Evolutionary conservation across 2,329 filamentous ascomycete genomes (phyloP).

Genomic region (Cladophialophora carrionii): DNA sequence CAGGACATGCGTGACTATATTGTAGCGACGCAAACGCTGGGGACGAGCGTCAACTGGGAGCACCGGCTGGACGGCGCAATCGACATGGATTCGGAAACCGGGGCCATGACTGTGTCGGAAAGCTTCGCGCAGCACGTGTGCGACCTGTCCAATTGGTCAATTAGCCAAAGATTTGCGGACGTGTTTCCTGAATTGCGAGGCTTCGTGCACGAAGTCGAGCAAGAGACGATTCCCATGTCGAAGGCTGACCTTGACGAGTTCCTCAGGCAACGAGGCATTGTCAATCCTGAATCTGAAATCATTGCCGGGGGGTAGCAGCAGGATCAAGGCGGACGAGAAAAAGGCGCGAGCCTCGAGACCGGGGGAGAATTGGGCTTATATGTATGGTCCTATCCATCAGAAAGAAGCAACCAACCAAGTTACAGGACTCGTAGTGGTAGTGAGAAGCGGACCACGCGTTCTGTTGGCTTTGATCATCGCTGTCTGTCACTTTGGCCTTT

Average conservation of each 20-base stretch:
- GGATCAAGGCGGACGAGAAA: not conserved
- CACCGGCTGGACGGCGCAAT: conserved; percentile 13
- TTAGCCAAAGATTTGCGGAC: conserved; percentile 21
- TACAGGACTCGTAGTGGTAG: too few species aligned
- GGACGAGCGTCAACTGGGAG: conserved; percentile 24
- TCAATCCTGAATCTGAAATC: not conserved
- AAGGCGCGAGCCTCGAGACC: not conserved
- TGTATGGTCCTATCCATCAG: not conserved
- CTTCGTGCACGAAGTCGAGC: conserved; percentile 9
- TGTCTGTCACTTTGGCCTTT: not conserved
- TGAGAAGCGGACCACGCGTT: not conserved
- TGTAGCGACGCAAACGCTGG: conserved; percentile 19
- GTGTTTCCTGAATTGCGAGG: conserved; percentile 25
- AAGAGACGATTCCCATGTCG: conserved; percentile 20
- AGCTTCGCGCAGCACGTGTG: conserved; percentile 16
- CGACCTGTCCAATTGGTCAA: conserved; percentile 20
- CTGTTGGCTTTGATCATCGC: not conserved
- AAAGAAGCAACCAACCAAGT: not conserved
- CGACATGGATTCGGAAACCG: conserved; percentile 12
- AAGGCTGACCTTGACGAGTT: conserved; percentile 14
- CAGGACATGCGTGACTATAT: conserved; percentile 27
- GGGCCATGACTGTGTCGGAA: conserved; percentile 14
- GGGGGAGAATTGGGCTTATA: not conserved
- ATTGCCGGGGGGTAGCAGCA: not conserved
- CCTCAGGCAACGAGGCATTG: not conserved